Conservation (phyloP, 2,329 filamentous ascomycete species). For the Pestalotiopsis sp. region DNA sequence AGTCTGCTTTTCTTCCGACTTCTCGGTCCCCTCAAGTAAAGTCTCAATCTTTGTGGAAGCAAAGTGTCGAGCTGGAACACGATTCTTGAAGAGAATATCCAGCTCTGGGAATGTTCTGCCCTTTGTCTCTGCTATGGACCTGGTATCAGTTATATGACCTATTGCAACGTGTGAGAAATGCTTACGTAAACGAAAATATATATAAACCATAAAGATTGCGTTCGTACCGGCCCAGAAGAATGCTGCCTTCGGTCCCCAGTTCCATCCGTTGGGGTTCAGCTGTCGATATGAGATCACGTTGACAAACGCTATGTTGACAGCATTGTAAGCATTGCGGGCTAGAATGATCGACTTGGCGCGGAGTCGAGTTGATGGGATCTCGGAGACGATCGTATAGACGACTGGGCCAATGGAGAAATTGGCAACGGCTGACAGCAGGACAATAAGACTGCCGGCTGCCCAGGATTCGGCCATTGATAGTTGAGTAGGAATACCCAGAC, state of each 20-base stretch:
- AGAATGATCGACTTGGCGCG: constrained; percentile 16
- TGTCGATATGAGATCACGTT: constrained; percentile 15
- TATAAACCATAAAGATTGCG: constrained; percentile 42
- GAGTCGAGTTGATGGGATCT: constrained; percentile 46
- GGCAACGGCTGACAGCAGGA: constrained; percentile 45
- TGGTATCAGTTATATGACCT: background rate
- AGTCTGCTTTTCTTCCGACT: constrained; percentile 7
- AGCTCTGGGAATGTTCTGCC: constrained; percentile 50
- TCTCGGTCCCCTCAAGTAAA: constrained; percentile 28
- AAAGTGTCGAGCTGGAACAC: constrained; percentile 38
- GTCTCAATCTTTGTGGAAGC: constrained; percentile 32
- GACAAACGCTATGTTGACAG: constrained; percentile 37
- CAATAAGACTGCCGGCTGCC: constrained; percentile 42
- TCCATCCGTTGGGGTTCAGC: constrained; percentile 13
- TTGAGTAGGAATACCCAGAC: constrained; percentile 27
- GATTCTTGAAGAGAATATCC: constrained; percentile 48
- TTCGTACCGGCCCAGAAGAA: constrained; percentile 31
- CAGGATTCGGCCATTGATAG: constrained; percentile 45
- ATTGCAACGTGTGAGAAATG: constrained; percentile 19
- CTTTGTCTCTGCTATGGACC: constrained; percentile 31
- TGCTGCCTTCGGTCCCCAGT: constrained; percentile 13
- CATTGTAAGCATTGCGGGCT: constrained; percentile 36
- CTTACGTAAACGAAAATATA: constrained; percentile 46
- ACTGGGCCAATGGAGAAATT: constrained; percentile 49
- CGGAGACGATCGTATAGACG: constrained; percentile 49